Conservation (phyloP, 2,329 filamentous ascomycete species). For the Aspergillus nomiae region DNA sequence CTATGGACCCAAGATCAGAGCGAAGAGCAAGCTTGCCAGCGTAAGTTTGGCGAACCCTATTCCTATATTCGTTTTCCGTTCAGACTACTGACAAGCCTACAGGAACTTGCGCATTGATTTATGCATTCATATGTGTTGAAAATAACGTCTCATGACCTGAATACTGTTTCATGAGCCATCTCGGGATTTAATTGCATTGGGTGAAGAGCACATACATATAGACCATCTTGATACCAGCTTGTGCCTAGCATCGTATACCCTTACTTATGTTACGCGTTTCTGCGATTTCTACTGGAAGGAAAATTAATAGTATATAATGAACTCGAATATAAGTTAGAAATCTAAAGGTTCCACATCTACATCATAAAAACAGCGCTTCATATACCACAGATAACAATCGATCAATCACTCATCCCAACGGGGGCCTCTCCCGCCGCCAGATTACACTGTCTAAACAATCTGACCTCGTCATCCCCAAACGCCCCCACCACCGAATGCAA, state of each 20-base stretch:
- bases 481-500: slow-evolving; percentile 75
- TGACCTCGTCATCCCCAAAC: slow-evolving; percentile 71
- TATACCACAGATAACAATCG: neutral
- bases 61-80: neutral
- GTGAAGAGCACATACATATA: neutral
- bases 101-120: slow-evolving; percentile 13
- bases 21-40: slow-evolving; percentile 74
- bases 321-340: neutral
- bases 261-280: neutral
- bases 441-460: slow-evolving; percentile 78
- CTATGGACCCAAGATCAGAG: slow-evolving; percentile 74
- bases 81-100: neutral
- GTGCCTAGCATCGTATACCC: neutral
- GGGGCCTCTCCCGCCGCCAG: slow-evolving; percentile 53
- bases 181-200: neutral
- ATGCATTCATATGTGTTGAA: neutral
- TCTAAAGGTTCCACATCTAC: neutral
- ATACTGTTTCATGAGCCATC: neutral
- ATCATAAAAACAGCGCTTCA: neutral
- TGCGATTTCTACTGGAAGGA: neutral
- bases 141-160: neutral
- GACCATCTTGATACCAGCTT: neutral
- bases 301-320: neutral
- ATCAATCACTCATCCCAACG: neutral
- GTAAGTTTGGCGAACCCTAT: slow-evolving; percentile 40